Conservation (phyloP, 768 basidiomycete species). For the Solioccasus polychromus region DNA sequence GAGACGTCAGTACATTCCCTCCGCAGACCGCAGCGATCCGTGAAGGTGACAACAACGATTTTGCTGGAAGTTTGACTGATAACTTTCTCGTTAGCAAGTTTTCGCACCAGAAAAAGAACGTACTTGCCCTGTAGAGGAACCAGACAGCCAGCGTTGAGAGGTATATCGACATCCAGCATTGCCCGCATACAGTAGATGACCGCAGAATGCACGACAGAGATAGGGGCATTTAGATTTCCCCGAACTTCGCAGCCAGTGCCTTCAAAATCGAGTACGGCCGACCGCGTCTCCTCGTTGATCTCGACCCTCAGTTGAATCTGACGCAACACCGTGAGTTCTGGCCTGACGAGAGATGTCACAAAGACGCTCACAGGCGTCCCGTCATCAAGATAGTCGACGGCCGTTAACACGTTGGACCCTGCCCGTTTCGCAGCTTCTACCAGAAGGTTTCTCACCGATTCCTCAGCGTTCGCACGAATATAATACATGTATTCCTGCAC, state of each 20-base stretch:
- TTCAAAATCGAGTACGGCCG: constrained; percentile 81
- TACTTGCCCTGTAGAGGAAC: constrained; percentile 74
- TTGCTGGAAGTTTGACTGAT: constrained; percentile 75
- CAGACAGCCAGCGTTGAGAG: constrained; percentile 91
- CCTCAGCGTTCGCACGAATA: constrained; percentile 86
- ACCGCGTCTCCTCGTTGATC: constrained; percentile 71
- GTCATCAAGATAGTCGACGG: constrained; percentile 85
- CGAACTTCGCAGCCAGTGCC: constrained; percentile 83
- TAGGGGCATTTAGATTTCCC: constrained; percentile 82
- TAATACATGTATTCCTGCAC: constrained; percentile 95
- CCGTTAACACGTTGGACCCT: constrained; percentile 60
- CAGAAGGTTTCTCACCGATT: constrained; percentile 79
- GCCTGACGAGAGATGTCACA: neutral
- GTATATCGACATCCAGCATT: constrained; percentile 85
- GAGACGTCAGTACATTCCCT: constrained; percentile 88
- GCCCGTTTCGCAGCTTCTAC: constrained; percentile 67
- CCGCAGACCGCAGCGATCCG: constrained; percentile 89
- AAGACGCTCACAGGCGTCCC: constrained; percentile 67
- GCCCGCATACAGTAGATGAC: constrained; percentile 88
- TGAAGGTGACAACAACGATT: constrained; percentile 76
- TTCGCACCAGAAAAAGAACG: neutral
- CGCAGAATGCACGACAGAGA: constrained; percentile 83
- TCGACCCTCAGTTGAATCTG: constrained; percentile 75
- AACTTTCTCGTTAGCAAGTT: neutral
- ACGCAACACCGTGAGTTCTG: constrained; percentile 2